Percentiles rank a stretch among this genome's conserved stretches.
Evolutionary conservation across 257 asterid species (phyloP).

Genomic region (Handroanthus guayacan): DNA sequence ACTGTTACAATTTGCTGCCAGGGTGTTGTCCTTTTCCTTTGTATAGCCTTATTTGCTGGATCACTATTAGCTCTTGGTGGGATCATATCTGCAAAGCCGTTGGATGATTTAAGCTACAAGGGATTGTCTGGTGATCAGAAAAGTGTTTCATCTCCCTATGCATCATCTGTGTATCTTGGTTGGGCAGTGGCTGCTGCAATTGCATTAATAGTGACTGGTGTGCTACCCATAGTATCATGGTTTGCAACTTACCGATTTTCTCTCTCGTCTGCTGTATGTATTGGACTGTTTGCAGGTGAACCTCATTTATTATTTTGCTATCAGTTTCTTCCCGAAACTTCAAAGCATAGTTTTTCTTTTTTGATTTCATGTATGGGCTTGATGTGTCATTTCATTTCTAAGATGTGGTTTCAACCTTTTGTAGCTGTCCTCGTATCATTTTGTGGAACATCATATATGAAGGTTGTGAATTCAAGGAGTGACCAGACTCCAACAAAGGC

Average conservation of each 20-base stretch:
- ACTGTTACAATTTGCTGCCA: constrained; percentile 42
- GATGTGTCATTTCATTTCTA: constrained; percentile 35
- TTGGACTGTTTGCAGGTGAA: constrained; percentile 89
- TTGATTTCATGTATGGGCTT: constrained; percentile 26
- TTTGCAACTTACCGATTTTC: constrained; percentile 95
- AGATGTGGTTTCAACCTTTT: constrained; percentile 38
- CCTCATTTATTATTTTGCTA: constrained; percentile 26
- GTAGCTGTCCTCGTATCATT: constrained; percentile 89
- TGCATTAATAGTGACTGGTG: constrained; percentile 83
- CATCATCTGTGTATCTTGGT: constrained; percentile 87
- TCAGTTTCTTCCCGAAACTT: constrained; percentile 20
- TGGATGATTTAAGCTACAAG: constrained; percentile 85
- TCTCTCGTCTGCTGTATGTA: constrained; percentile 84
- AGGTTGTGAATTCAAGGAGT: constrained; percentile 74
- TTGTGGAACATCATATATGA: constrained; percentile 88
- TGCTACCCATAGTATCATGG: constrained; percentile 96
- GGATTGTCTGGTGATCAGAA: constrained; percentile 74
- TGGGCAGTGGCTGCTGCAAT: constrained; percentile 97
- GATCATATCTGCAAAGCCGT: constrained; percentile 93
- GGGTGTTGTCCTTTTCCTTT: constrained; percentile 78
- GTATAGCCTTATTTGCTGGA: constrained; percentile 82
- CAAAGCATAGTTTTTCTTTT: background rate
- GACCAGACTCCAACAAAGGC: constrained; percentile 84
- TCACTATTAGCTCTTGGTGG: constrained; percentile 93
- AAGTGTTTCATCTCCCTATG: constrained; percentile 85